These are phyloP conservation scores for Hondaea fermentalgiana DNA, from an alignment of 108 stramenopile genomes.

Conservation along the genomic window DNA sequence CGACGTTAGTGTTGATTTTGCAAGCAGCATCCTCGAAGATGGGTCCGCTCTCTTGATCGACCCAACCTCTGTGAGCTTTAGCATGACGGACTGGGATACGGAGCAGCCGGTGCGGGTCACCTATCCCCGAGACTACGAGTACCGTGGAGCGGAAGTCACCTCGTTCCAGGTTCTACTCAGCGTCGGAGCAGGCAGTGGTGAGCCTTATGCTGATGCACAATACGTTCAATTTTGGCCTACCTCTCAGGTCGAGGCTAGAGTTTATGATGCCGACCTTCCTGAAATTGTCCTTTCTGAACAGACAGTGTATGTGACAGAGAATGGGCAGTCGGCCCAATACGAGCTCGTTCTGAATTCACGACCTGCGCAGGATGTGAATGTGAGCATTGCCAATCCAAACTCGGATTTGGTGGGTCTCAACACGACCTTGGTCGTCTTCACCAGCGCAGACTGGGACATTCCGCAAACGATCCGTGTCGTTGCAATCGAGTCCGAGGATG, in stretches of 20 bases:
- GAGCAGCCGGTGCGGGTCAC: not conserved
- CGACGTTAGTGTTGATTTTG: not conserved
- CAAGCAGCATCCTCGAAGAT: not conserved
- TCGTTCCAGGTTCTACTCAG: not conserved
- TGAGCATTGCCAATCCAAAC: not conserved
- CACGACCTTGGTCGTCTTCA: not conserved
- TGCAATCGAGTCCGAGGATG: constrained; percentile 20
- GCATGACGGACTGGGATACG: not conserved
- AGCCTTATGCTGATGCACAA: not conserved
- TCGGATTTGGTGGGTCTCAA: not conserved
- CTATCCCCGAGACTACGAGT: not conserved
- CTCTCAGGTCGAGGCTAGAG: not conserved
- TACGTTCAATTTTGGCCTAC: not conserved
- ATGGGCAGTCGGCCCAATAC: constrained; percentile 16
- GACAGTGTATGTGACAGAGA: constrained; percentile 29
- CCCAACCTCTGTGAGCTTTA: not conserved
- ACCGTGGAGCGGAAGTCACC: not conserved
- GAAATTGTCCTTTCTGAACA: constrained; percentile 22
- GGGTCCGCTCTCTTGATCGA: not conserved
- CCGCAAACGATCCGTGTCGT: constrained; percentile 19
- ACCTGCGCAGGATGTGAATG: constrained; percentile 16
- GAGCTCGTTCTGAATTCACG: constrained; percentile 22
- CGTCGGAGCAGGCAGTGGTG: not conserved
- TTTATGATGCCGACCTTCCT: not conserved
- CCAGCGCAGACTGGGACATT: not conserved